Percentiles rank a stretch among this genome's conserved stretches.
These are phyloP conservation scores for Teunomyces panamensis DNA, from an alignment of 805 yeast species.

Conservation along the genomic window DNA sequence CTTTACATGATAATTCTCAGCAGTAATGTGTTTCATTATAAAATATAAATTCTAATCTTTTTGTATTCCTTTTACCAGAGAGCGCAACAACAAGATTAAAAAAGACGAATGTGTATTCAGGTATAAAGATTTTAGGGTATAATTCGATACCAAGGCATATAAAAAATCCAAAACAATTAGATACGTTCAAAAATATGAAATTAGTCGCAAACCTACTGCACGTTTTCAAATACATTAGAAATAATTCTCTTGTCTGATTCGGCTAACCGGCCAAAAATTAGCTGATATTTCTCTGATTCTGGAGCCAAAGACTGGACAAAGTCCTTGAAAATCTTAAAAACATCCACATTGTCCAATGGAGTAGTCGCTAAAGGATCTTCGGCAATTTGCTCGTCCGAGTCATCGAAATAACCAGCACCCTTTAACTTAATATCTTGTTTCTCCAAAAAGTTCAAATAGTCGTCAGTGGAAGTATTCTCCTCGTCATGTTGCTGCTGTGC, in stretches of 20 bases:
- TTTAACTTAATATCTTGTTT: slow-evolving; percentile 40
- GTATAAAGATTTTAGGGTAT: no score
- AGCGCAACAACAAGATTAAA: no score
- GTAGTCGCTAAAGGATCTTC: slow-evolving; percentile 40
- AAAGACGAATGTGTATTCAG: no score
- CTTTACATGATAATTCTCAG: no score
- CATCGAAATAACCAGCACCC: slow-evolving; percentile 24
- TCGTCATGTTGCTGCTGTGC: slow-evolving; percentile 30
- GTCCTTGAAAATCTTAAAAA: slow-evolving; percentile 62
- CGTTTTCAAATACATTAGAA: slow-evolving; percentile 1
- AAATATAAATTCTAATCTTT: no score
- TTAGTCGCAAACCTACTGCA: background rate
- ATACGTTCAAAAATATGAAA: background rate
- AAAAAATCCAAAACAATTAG: background rate
- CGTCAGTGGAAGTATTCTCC: slow-evolving; percentile 13
- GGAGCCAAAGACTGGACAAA: slow-evolving; percentile 32
- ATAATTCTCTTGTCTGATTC: slow-evolving; percentile 10
- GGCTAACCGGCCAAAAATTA: slow-evolving; percentile 39
- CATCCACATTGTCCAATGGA: slow-evolving; percentile 73
- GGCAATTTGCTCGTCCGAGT: slow-evolving; percentile 13
- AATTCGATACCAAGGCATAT: no score
- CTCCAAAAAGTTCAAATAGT: slow-evolving; percentile 48
- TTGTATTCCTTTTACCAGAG: no score
- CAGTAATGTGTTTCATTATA: no score
- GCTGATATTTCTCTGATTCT: slow-evolving; percentile 43